phyloP scores from a whole-genome alignment of 2,329 filamentous ascomycete genomes.

The Diaporthe citriasiana region DNA sequence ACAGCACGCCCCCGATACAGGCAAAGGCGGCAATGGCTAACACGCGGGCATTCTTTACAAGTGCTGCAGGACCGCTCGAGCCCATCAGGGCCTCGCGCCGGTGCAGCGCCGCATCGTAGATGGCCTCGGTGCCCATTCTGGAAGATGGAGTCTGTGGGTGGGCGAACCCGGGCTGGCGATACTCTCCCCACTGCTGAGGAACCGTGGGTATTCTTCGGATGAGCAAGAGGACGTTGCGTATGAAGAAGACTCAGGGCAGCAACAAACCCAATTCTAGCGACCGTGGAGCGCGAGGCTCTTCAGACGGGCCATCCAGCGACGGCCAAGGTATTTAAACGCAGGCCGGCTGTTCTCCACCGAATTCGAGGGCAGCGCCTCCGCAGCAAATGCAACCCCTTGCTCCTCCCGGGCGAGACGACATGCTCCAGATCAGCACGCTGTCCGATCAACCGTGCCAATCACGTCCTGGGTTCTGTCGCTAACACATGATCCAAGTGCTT shows the following conservation, averaged over 20 bases:
- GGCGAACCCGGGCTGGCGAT: background rate
- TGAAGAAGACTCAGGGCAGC: background rate
- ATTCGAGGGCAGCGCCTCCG: background rate
- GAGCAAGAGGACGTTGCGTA: background rate
- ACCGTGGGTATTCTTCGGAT: background rate
- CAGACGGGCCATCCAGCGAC: background rate
- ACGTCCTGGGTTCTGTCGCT: background rate
- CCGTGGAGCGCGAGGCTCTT: background rate
- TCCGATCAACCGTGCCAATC: constrained; percentile 29
- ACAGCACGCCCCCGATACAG: constrained; percentile 72
- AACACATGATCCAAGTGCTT: constrained; percentile 7
- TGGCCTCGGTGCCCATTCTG: constrained; percentile 47
- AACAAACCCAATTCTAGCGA: background rate
- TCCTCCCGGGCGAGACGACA: background rate
- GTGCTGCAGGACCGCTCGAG: constrained; percentile 62
- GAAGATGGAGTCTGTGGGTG: background rate
- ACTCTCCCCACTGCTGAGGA: constrained; percentile 50
- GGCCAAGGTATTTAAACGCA: background rate
- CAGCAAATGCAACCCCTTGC: constrained; percentile 22
- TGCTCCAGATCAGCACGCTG: background rate
- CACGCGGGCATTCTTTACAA: constrained; percentile 73
- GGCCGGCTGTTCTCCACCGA: background rate
- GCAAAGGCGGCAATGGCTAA: constrained; percentile 73
- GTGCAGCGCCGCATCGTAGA: constrained; percentile 66
- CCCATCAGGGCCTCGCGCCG: constrained; percentile 69